phyloP scores from a whole-genome alignment of 768 basidiomycete species.

The Solioccasus polychromus region DNA sequence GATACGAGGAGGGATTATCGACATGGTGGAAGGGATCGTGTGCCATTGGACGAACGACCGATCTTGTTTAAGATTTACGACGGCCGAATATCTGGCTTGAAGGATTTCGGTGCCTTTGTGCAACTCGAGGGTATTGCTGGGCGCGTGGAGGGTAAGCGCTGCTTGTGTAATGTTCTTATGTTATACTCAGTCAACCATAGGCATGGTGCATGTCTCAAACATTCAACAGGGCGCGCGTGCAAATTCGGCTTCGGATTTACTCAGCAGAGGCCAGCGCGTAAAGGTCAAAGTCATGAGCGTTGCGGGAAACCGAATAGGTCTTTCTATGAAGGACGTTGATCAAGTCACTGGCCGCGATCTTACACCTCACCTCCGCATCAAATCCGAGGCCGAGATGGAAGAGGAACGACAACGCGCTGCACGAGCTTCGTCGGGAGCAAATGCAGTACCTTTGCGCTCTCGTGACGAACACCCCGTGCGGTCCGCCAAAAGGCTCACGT shows the following conservation, averaged over 20 bases:
- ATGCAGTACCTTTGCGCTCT: conserved; percentile 75
- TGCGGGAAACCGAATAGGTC: conserved; percentile 72
- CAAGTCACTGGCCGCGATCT: conserved; percentile 87
- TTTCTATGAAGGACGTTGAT: conserved; percentile 99
- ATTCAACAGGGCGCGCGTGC: conserved; percentile 84
- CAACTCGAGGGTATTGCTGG: conserved; percentile 83
- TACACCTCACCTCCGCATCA: conserved; percentile 91
- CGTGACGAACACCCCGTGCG: conserved; percentile 52
- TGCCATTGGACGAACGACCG: conserved; percentile 70
- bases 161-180: not conserved
- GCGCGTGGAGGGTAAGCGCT: conserved; percentile 79
- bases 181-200: conserved; percentile 39
- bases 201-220: conserved; percentile 96
- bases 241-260: conserved; percentile 82
- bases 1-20: conserved; percentile 41
- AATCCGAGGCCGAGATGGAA: conserved; percentile 90
- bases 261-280: conserved; percentile 79
- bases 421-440: conserved; percentile 75
- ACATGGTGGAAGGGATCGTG: conserved; percentile 36
- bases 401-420: conserved; percentile 67
- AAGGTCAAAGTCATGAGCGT: conserved; percentile 98
- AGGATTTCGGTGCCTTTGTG: conserved; percentile 97
- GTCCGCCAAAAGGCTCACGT: conserved; percentile 87
- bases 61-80: conserved; percentile 93
- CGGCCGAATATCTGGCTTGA: conserved; percentile 79